A percentile compares a stretch with the other conserved stretches of the same genome.
Conservation (phyloP, 495 filamentous ascomycete species). For the Lentithecium fluviatile region DNA sequence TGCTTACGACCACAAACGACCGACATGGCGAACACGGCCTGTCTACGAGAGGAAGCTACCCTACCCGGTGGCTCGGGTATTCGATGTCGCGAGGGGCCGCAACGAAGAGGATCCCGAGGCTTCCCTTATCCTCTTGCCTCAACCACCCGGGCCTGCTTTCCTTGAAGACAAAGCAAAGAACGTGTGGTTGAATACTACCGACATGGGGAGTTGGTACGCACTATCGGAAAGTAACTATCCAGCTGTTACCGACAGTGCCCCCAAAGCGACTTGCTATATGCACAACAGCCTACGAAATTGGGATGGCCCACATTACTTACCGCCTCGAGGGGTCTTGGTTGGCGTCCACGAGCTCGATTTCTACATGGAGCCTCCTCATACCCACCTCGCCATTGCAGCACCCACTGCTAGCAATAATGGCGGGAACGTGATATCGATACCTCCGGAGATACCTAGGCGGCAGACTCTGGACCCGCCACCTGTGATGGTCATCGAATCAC, state of each 20-base stretch:
- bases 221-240: constrained; percentile 87
- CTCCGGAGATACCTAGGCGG: background rate
- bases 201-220: constrained; percentile 86
- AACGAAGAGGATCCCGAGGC: constrained; percentile 57
- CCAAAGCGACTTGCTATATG: constrained; percentile 62
- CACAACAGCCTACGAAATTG: constrained; percentile 10
- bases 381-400: background rate
- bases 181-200: constrained; percentile 85
- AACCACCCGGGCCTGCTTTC: constrained; percentile 71
- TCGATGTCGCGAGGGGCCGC: constrained; percentile 77
- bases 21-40: constrained; percentile 42
- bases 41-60: constrained; percentile 66
- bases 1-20: constrained; percentile 67
- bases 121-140: constrained; percentile 76
- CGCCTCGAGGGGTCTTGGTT: constrained; percentile 20
- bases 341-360: constrained; percentile 29
- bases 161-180: constrained; percentile 57
- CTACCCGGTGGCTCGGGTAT: constrained; percentile 84
- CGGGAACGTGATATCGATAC: background rate
- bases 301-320: constrained; percentile 27
- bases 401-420: background rate
- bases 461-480: background rate
- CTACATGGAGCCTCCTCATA: background rate
- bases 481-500: constrained; percentile 9
- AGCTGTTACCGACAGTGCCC: constrained; percentile 67